Conservation (phyloP, 176 grass and related monocot genomes). For the Tillandsia fasciculata region DNA sequence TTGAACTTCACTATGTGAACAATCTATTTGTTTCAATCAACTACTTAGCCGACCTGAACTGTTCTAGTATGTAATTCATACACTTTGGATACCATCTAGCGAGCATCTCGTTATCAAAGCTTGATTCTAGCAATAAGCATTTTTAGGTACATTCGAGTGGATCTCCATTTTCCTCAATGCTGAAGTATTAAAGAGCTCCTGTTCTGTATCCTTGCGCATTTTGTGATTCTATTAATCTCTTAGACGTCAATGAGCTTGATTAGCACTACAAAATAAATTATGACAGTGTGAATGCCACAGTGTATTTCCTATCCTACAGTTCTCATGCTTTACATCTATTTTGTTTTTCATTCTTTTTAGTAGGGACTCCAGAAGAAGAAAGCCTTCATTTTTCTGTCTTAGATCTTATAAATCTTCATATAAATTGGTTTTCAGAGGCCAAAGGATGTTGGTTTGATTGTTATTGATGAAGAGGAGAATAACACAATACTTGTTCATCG, state of each 20-base stretch:
- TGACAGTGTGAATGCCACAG: too few species aligned
- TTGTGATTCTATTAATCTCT: background rate
- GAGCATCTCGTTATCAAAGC: background rate
- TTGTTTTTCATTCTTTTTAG: background rate
- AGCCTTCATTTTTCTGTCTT: background rate
- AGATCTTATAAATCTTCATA: background rate
- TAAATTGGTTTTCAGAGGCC: conserved; percentile 4
- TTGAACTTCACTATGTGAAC: too few species aligned
- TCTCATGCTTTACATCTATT: background rate
- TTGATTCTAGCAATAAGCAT: background rate
- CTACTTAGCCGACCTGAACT: too few species aligned
- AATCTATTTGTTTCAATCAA: too few species aligned
- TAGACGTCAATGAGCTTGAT: too few species aligned
- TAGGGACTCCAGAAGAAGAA: background rate
- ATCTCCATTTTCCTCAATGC: background rate
- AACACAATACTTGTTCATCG: background rate
- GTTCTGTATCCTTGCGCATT: background rate
- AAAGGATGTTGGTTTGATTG: conserved; percentile 9
- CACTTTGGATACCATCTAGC: background rate
- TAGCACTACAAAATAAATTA: too few species aligned
- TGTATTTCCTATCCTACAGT: too few species aligned
- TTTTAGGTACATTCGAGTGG: background rate
- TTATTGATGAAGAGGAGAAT: conserved; percentile 2
- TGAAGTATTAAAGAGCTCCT: background rate
- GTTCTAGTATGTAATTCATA: too few species aligned